Percentiles rank a stretch among this genome's conserved stretches.
These are phyloP conservation scores for Chlamydomonas reinhardtii DNA, from an alignment of 163 green algal genomes.

Conservation along the genomic window DNA sequence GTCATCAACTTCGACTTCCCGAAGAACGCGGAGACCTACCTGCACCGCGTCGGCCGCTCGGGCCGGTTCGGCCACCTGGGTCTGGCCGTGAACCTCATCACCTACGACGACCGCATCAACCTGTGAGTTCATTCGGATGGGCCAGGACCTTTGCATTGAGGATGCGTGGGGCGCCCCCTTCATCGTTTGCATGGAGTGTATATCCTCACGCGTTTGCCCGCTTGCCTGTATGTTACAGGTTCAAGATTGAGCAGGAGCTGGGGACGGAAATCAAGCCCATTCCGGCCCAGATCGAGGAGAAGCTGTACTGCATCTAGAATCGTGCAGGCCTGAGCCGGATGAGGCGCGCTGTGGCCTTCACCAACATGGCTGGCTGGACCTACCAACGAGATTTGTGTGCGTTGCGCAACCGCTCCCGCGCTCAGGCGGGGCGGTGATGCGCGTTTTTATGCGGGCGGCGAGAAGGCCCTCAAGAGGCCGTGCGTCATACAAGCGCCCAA, in stretches of 20 bases:
- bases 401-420: no score
- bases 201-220: no score
- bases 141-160: no score
- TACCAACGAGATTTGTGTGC: no score
- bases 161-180: no score
- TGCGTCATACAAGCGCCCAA: no score
- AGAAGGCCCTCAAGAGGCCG: no score
- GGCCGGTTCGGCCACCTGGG: slow-evolving; percentile 98
- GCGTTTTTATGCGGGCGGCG: no score
- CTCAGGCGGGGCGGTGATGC: no score
- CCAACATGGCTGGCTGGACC: neutral
- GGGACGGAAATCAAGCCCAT: slow-evolving; percentile 99
- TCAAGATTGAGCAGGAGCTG: slow-evolving; percentile 98
- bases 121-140: slow-evolving; percentile 74
- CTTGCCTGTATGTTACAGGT: slow-evolving; percentile 64
- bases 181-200: no score
- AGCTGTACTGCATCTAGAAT: slow-evolving; percentile 91
- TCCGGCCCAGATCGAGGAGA: slow-evolving; percentile 95
- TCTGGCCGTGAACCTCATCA: slow-evolving; percentile 99
- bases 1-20: slow-evolving; percentile 99
- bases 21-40: slow-evolving; percentile 99
- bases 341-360: neutral
- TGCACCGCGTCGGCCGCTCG: slow-evolving; percentile 96
- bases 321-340: slow-evolving; percentile 1
- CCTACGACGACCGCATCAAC: slow-evolving; percentile 99